Percentiles rank a stretch among this genome's conserved stretches.
Conservation (phyloP, 2,329 filamentous ascomycete species). For the Cadophora sp. region DNA sequence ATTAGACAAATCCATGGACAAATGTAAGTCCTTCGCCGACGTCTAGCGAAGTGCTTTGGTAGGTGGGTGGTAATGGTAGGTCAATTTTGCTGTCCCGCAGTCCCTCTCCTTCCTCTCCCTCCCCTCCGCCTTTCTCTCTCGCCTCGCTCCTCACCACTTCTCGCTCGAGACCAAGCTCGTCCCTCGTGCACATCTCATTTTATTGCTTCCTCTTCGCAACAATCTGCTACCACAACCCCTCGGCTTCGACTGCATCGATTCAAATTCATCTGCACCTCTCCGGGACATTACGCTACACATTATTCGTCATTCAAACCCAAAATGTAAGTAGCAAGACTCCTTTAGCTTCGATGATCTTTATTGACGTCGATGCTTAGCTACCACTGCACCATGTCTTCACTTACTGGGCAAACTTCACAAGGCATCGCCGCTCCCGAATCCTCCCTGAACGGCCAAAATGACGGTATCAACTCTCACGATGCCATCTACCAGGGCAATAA, state of each 20-base stretch:
- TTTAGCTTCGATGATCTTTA: background rate
- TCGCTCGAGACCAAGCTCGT: conserved; percentile 23
- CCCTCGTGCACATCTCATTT: conserved; percentile 19
- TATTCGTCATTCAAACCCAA: conserved; percentile 2
- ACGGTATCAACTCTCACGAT: conserved; percentile 10
- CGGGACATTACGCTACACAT: background rate
- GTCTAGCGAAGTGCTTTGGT: conserved; percentile 20
- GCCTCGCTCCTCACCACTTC: conserved; percentile 11
- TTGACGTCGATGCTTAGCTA: conserved; percentile 34
- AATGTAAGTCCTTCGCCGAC: conserved; percentile 18
- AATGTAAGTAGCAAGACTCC: conserved; percentile 21
- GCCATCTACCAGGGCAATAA: conserved; percentile 1
- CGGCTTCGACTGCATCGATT: conserved; percentile 5
- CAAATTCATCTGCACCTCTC: conserved; percentile 11
- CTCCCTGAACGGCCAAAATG: background rate
- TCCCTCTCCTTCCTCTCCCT: conserved; percentile 3
- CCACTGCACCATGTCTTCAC: conserved; percentile 25
- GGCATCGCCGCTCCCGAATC: conserved; percentile 14
- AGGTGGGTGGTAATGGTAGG: conserved; percentile 19
- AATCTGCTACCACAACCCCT: conserved; percentile 5
- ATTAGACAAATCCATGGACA: conserved; percentile 8
- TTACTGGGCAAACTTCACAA: conserved; percentile 18
- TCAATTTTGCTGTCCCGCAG: conserved; percentile 4
- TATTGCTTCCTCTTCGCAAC: conserved; percentile 2
- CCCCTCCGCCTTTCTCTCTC: conserved; percentile 17